A percentile compares a stretch with the other conserved stretches of the same genome.
Evolutionary conservation across 331 rosid genomes (phyloP).

Genomic region (Quercus phellos): DNA sequence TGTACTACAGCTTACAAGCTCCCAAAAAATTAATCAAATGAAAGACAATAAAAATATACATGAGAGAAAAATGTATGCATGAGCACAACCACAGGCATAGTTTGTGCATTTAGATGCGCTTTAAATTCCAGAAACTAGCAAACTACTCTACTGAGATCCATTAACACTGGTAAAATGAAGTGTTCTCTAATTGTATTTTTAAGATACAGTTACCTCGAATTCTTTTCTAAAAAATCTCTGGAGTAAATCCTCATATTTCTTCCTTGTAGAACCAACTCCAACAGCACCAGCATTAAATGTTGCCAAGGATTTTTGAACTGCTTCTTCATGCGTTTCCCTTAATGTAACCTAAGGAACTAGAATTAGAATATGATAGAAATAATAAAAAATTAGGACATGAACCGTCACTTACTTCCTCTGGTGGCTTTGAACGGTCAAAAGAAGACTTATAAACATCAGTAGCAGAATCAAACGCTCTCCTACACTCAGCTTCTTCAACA

Average conservation of each 20-base stretch:
- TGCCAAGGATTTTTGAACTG: slow-evolving; percentile 68
- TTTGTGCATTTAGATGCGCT: not conserved
- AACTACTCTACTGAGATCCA: not conserved
- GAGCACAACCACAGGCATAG: not conserved
- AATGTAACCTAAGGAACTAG: slow-evolving; percentile 51
- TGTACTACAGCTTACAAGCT: not conserved
- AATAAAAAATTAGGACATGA: not conserved
- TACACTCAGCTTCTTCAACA: slow-evolving; percentile 88
- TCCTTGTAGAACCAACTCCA: slow-evolving; percentile 75
- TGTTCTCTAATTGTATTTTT: not conserved
- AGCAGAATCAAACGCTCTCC: slow-evolving; percentile 69
- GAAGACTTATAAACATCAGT: slow-evolving; percentile 60
- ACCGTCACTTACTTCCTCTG: slow-evolving; percentile 76
- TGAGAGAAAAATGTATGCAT: not conserved
- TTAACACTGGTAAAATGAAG: not conserved
- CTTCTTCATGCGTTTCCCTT: slow-evolving; percentile 85
- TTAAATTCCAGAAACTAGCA: not conserved
- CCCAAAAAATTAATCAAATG: not conserved
- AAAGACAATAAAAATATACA: not conserved
- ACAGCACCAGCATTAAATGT: slow-evolving; percentile 66
- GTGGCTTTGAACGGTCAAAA: slow-evolving; percentile 63
- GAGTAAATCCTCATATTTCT: slow-evolving; percentile 63
- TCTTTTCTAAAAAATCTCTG: slow-evolving; percentile 63
- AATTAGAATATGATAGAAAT: slow-evolving; percentile 15
- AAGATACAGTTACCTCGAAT: slow-evolving; percentile 60